Evolutionary conservation across 2,329 filamentous ascomycete species (phyloP), one percentile per base, ranked within the genome.

Genomic region (Neoscytalidium dimidiatum): DNA sequence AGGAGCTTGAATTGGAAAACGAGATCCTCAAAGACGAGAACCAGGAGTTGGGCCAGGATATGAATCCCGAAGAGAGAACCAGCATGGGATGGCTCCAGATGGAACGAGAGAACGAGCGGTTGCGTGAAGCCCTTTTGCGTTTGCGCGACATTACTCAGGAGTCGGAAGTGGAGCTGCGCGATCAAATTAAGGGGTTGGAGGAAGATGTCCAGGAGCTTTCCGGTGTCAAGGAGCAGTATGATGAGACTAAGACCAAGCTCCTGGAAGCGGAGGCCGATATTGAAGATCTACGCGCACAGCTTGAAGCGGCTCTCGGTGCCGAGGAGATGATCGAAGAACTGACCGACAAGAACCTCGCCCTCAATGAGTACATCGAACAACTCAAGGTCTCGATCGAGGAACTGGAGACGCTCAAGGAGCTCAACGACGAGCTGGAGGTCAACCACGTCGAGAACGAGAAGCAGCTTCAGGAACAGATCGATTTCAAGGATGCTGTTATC

Each of bases 281-380:
- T 46, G 90, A 95, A 68, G 92, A 98, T 71, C 85, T 99, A 13
- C 89, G 92, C 58, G 91, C 96, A 74, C 95, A 97, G 77, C 86
- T 99, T 2, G 94, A 99, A 71, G 92, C 91, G 57, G 92, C 92
- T 6, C 84, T 95, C 9, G 92, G 92, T 4, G 92, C 92, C 13
- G 95, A 98, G 75, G 91, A 96, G 70, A 94, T 97, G 86, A 93
- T 98, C 67, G 94, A 97, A 76, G 91, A 96, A 68, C 84, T 99
- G 43, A 92, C 91, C 0, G 92, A 95, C 68, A 90, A 92, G 72
- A 97, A 96, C 73, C 89, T 95, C 82, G 86, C 85, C 68, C 89
- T 96, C 74, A 88, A 89, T 38, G 92, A 96, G 75, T 87, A 92
- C 73, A 88, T 97, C 48, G 90, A 92, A 67, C 90, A 97, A 73